These are phyloP conservation scores for Neoscytalidium dimidiatum DNA, from an alignment of 2,329 filamentous ascomycete genomes.

Conservation along the genomic window DNA sequence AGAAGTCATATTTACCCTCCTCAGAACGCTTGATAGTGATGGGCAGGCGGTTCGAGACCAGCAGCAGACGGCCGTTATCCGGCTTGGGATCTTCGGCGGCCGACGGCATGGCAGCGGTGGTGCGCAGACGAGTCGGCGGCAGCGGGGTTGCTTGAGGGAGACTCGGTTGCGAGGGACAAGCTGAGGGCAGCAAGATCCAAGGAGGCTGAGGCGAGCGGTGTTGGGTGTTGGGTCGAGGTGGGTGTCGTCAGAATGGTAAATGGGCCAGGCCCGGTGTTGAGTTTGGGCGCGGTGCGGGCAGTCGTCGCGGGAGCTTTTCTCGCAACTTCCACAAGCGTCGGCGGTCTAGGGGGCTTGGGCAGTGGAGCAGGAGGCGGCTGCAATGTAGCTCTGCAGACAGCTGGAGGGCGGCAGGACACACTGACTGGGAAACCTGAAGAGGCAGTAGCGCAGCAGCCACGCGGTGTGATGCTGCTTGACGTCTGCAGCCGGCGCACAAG, in stretches of 20 bases:
- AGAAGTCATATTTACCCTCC: slow-evolving; percentile 88
- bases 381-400: not conserved
- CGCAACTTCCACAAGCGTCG: slow-evolving; percentile 17
- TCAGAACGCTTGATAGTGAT: slow-evolving; percentile 95
- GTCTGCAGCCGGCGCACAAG: slow-evolving; percentile 14
- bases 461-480: slow-evolving; percentile 21
- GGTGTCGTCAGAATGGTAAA: slow-evolving; percentile 9
- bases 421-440: slow-evolving; percentile 12
- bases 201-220: not conserved
- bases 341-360: slow-evolving; percentile 1
- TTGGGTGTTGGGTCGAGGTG: not conserved
- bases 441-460: slow-evolving; percentile 20
- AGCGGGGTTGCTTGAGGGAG: not conserved
- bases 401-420: not conserved
- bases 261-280: not conserved
- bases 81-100: slow-evolving; percentile 35
- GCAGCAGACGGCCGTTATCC: slow-evolving; percentile 62
- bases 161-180: not conserved
- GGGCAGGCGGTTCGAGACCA: slow-evolving; percentile 91
- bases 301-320: slow-evolving; percentile 7
- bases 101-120: slow-evolving; percentile 31
- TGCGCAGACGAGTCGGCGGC: not conserved
- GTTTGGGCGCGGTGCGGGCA: not conserved
- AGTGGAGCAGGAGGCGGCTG: not conserved
- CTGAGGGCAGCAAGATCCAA: not conserved